Percentiles rank a stretch among this genome's conserved stretches.
These are phyloP conservation scores for Pseudopyrenochaeta lycopersici DNA, from an alignment of 2,329 filamentous ascomycete genomes.

Conservation along the genomic window DNA sequence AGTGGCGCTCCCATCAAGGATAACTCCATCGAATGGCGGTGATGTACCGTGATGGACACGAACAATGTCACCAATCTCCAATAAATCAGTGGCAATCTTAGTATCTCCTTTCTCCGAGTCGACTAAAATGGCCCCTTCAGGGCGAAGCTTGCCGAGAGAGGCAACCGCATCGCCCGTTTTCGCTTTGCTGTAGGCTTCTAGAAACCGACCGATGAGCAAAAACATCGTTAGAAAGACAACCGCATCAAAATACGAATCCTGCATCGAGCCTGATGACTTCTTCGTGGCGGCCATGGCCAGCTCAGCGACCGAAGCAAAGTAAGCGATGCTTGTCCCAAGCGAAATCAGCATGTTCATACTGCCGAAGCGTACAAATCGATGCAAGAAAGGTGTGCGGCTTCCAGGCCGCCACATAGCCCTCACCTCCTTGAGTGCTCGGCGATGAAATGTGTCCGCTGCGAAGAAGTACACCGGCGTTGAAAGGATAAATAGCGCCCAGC, in stretches of 20 bases:
- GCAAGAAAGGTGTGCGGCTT: constrained; percentile 75
- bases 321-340: constrained; percentile 86
- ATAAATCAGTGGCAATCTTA: constrained; percentile 69
- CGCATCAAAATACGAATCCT: constrained; percentile 80
- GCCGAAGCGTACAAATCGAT: constrained; percentile 89
- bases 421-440: constrained; percentile 80
- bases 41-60: constrained; percentile 81
- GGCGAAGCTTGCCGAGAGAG: constrained; percentile 78
- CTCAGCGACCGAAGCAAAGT: constrained; percentile 81
- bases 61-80: constrained; percentile 67
- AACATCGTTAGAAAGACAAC: constrained; percentile 93
- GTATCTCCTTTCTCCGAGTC: constrained; percentile 52
- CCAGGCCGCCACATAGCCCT: constrained; percentile 77
- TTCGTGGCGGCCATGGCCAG: constrained; percentile 67
- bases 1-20: constrained; percentile 65
- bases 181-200: constrained; percentile 91
- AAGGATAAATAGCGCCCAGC: constrained; percentile 82
- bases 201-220: constrained; percentile 74
- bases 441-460: constrained; percentile 85
- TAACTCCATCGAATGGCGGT: constrained; percentile 80
- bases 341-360: constrained; percentile 97
- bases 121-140: constrained; percentile 77
- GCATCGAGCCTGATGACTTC: constrained; percentile 43
- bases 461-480: constrained; percentile 89
- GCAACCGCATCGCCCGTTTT: constrained; percentile 88